Evolutionary conservation across 805 yeast species (phyloP).

Genomic region (Jamesozyma piceae): DNA sequence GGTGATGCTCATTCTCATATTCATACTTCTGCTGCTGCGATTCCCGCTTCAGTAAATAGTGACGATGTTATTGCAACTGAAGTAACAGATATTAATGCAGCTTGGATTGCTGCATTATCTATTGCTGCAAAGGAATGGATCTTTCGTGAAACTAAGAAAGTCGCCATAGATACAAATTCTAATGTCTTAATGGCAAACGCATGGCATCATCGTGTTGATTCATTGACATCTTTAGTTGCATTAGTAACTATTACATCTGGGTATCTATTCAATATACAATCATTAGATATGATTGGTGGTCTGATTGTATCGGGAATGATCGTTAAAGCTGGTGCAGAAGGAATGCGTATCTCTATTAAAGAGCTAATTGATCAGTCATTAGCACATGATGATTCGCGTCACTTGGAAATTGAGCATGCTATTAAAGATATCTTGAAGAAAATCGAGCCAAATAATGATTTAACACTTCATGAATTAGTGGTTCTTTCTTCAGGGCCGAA

Average conservation of each 20-base stretch:
- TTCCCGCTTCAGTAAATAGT: neutral
- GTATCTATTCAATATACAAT: conserved; percentile 59
- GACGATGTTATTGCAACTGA: conserved; percentile 30
- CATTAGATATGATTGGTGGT: conserved; percentile 90
- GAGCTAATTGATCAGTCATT: conserved; percentile 72
- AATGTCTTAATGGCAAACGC: conserved; percentile 91
- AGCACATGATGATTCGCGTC: conserved; percentile 40
- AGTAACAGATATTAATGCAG: conserved; percentile 72
- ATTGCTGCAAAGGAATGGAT: conserved; percentile 80
- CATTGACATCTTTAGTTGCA: conserved; percentile 83
- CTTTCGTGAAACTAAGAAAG: conserved; percentile 67
- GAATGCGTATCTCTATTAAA: conserved; percentile 54
- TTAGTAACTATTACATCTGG: conserved; percentile 78
- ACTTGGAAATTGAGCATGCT: conserved; percentile 32
- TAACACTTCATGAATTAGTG: conserved; percentile 33
- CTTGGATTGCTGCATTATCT: conserved; percentile 86
- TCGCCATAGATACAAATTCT: conserved; percentile 68
- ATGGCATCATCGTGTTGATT: conserved; percentile 95
- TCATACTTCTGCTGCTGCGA: neutral
- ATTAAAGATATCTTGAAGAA: conserved; percentile 27
- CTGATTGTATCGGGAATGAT: conserved; percentile 69
- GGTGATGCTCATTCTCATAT: conserved; percentile 23
- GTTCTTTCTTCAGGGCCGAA: conserved; percentile 51
- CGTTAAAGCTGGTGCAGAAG: conserved; percentile 70
- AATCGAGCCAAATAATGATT: conserved; percentile 25